Evolutionary conservation across 2,329 filamentous ascomycete genomes (phyloP), one percentile per base, ranked within the genome.

Genomic region (Penicillium digitatum): DNA sequence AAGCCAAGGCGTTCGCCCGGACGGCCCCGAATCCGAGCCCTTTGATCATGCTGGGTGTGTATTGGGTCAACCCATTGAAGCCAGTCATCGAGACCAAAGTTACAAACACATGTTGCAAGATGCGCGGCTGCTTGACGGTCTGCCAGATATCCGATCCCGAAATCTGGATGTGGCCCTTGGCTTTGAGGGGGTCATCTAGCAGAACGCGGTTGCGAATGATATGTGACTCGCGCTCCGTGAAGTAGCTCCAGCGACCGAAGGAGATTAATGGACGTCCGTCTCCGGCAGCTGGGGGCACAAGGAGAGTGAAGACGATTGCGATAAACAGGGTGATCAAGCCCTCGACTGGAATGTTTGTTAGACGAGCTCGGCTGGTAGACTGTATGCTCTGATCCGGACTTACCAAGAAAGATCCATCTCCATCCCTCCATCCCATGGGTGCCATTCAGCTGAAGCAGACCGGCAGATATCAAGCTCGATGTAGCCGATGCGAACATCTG

Each of bases 391-490:
- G 18, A 22, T 18, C 3, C 18, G 11, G 6, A 60, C 59, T 43
- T 59, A 70, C 68, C 67, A 11, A 71, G 65, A 59, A 83, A 83
- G 1, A 83, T 71, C 81, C 81, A 84, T 60, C 80, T 79, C 81
- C 81, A 84, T n/a, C 81, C 81, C 0, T 77, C 63, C 51, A 78
- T 70, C 7, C 76, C 78, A 1, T 69, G 73, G 1, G 77, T 72
- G 1, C 79, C 80, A 7, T 74, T 67, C 71, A 84, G 76, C 52
- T 79, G 77, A 24, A 84, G 71, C 34, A 75, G 62, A 1, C 73
- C 73, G 12, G 70, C 73, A 0, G 70, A 72, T 34, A 75, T 73
- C 12, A 75, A 57, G 48, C 68, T 70, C 0, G 67, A 67, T 1
- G 72, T 75, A 0, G 77, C 78, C 18, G 74, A 73, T 5, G 79